phyloP scores from a whole-genome alignment of 2,329 filamentous ascomycete species.

The Lasiodiplodia theobromae region DNA sequence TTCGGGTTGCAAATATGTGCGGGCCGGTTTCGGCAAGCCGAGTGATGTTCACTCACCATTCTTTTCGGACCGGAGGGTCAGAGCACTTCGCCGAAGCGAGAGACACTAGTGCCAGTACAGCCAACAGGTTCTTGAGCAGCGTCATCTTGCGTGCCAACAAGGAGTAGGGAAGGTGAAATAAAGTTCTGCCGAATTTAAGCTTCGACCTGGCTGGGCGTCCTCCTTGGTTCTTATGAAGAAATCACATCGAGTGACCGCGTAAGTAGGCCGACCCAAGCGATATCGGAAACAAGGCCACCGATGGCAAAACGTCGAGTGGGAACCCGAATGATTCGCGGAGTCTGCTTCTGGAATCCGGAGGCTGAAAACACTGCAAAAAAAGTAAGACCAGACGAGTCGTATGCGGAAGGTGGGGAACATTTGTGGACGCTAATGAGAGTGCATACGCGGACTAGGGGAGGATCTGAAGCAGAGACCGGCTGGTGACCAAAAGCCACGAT shows the following conservation, averaged over 20 bases:
- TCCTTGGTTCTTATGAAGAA: slow-evolving; percentile 13
- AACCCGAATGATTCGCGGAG: neutral
- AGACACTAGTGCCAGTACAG: slow-evolving; percentile 11
- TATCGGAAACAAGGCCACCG: slow-evolving; percentile 26
- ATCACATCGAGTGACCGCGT: neutral
- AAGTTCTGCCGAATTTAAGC: neutral
- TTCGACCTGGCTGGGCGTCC: neutral
- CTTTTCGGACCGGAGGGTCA: slow-evolving; percentile 21
- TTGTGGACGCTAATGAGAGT: neutral
- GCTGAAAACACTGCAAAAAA: neutral
- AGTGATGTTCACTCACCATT: slow-evolving; percentile 16
- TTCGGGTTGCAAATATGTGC: neutral
- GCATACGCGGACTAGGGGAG: neutral
- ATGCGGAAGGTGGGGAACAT: neutral
- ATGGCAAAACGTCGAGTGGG: slow-evolving; percentile 6
- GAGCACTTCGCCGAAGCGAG: slow-evolving; percentile 14
- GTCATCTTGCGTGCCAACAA: neutral
- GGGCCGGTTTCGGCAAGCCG: neutral
- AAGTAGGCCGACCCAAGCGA: slow-evolving; percentile 4
- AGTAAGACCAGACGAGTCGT: slow-evolving; percentile 3
- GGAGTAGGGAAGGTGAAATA: neutral
- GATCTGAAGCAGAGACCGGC: neutral
- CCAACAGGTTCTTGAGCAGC: slow-evolving; percentile 8
- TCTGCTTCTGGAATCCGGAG: neutral
- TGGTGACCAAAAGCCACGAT: neutral